Base-by-base conservation (phyloP, 169 alveolate genomes). In the Amoebophrya sp. region DNA sequence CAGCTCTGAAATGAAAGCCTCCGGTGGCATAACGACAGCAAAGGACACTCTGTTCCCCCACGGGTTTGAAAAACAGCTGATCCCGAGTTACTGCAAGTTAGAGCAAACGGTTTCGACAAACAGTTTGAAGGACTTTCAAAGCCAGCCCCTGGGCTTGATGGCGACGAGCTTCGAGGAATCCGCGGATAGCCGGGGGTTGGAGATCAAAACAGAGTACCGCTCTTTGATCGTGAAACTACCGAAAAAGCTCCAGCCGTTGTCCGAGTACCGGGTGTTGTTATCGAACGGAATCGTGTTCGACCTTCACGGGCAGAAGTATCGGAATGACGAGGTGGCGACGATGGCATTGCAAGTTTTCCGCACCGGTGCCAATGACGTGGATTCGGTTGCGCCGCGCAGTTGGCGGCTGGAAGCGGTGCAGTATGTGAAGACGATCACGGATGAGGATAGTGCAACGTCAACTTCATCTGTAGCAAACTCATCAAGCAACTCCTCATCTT, bases 231-330 rank as follows among this genome's bases (percentile, higher is more conserved):
- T 66, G 38, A 66, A 18, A 3, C 18, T 66, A 25, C 83, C 83
- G 38, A 66, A 66, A 25, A 66, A 66, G 35, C 83, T 66, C 32
- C 29, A 66, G 83, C 83, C 83, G 83, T n/a, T 66, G 83, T 7
- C 32, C 35, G 83, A 66, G 32, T 66, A 66, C 83, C 12, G 83
- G 38, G 83, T 66, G 38, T 7, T 66, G 7, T n/a, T 66, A 3
- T 66, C 83, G 83, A 66, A 25, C 35, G 83, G 83, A 25, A 66
- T 66, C 83, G 83, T 66, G 83, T 66, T n/a, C 83, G 83, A 66
- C 35, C 83, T 66, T 66, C 83, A 66, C 83, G 83, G 83, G 32
- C 83, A 66, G 38, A 0, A 0, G 32, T 66, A 66, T 25, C 32
- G 2, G 35, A 66, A 66, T 25, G 38, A 18, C 83, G 83, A 66